Evolutionary conservation across 768 basidiomycete species (phyloP).

Genomic region (Ephemerocybe angulata): DNA sequence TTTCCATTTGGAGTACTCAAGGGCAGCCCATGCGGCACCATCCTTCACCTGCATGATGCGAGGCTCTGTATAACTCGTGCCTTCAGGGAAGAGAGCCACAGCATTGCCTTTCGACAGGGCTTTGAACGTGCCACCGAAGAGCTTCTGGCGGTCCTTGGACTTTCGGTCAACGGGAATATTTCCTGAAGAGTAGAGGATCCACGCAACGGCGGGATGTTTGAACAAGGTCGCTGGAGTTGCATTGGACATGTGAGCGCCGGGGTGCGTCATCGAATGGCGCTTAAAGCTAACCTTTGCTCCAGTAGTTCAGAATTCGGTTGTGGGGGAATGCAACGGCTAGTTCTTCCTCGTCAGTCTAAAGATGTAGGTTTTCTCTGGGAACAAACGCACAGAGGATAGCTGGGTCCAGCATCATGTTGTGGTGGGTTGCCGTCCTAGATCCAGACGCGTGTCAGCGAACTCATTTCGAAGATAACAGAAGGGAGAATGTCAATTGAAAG

Average conservation of each 20-base stretch:
- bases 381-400: constrained; percentile 66
- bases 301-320: constrained; percentile 78
- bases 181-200: constrained; percentile 83
- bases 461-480: not conserved
- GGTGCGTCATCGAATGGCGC: not conserved
- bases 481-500: not conserved
- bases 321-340: constrained; percentile 81
- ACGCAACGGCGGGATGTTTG: constrained; percentile 66
- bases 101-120: constrained; percentile 74
- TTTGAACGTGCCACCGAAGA: constrained; percentile 89
- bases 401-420: constrained; percentile 95
- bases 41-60: constrained; percentile 91
- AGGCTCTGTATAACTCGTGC: constrained; percentile 91
- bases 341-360: constrained; percentile 2
- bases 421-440: constrained; percentile 48
- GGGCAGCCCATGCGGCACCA: constrained; percentile 90
- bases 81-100: constrained; percentile 93
- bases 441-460: not conserved
- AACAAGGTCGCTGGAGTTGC: constrained; percentile 76
- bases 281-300: constrained; percentile 76
- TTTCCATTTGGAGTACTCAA: constrained; percentile 87
- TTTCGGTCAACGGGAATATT: constrained; percentile 97
- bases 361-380: not conserved
- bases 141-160: constrained; percentile 82
- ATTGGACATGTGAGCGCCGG: no score